A percentile compares a stretch with the other conserved stretches of the same genome.
Conservation (phyloP, 2,329 filamentous ascomycete species). For the Hypoxylon sp. region DNA sequence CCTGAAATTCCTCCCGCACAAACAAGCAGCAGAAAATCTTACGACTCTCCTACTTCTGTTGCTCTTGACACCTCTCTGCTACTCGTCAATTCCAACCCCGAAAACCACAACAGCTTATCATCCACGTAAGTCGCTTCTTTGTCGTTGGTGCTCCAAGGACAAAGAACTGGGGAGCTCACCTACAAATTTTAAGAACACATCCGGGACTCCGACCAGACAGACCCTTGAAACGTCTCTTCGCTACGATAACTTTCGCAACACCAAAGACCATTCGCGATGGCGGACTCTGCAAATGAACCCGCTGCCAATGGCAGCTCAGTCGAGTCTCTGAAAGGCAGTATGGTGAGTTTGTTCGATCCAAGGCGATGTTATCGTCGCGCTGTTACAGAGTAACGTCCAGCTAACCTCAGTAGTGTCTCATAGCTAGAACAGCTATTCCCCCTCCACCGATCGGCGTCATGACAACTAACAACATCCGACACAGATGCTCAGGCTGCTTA, state of each 20-base stretch:
- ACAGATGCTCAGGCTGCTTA: constrained; percentile 67
- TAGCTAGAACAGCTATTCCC: constrained; percentile 30
- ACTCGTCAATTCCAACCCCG: neutral
- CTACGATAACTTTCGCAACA: constrained; percentile 46
- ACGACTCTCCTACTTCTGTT: constrained; percentile 26
- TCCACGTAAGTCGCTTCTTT: constrained; percentile 27
- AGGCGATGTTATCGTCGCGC: constrained; percentile 17
- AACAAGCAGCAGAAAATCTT: constrained; percentile 35
- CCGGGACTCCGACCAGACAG: constrained; percentile 39
- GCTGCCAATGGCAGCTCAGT: constrained; percentile 64
- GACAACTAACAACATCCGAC: constrained; percentile 52
- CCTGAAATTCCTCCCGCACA: constrained; percentile 43
- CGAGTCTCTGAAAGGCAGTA: constrained; percentile 68
- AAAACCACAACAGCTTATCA: constrained; percentile 17
- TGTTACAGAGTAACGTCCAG: constrained; percentile 39
- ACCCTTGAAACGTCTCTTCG: constrained; percentile 15
- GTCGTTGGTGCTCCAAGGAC: constrained; percentile 8
- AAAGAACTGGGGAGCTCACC: constrained; percentile 41
- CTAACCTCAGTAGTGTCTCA: constrained; percentile 59
- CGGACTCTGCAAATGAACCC: constrained; percentile 58
- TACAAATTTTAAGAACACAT: constrained; percentile 32
- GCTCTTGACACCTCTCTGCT: constrained; percentile 10
- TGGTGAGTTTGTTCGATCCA: constrained; percentile 59
- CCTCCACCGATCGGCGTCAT: constrained; percentile 43
- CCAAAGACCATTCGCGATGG: constrained; percentile 56